Percentiles rank a stretch among this genome's conserved stretches.
Evolutionary conservation across 2,329 filamentous ascomycete genomes (phyloP).

Genomic region (Beauveria scarabaeidicola): DNA sequence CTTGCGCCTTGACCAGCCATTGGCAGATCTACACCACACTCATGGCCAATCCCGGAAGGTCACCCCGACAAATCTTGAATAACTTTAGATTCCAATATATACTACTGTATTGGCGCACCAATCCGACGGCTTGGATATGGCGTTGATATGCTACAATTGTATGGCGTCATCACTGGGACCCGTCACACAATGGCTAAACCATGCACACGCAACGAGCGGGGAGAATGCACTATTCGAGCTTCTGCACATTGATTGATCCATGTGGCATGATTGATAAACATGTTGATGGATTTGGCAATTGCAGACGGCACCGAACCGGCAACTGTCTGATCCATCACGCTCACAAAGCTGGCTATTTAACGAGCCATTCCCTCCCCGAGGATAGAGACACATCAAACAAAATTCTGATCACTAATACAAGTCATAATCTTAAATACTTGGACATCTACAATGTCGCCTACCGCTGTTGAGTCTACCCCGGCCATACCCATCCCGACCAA

Average conservation of each 20-base stretch:
- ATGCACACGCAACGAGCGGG: background rate
- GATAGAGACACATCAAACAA: background rate
- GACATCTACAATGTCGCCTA: background rate
- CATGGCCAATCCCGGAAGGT: background rate
- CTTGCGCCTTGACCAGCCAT: background rate
- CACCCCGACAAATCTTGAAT: no score
- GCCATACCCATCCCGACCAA: conserved; percentile 7
- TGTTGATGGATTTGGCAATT: background rate
- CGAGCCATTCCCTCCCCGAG: background rate
- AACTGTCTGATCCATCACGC: background rate
- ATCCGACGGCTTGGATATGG: background rate
- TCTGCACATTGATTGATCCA: background rate
- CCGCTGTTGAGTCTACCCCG: background rate
- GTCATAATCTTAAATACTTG: background rate
- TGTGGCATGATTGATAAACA: background rate
- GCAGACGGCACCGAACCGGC: background rate
- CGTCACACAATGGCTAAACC: conserved; percentile 13
- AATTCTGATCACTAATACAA: background rate
- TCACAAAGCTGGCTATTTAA: background rate
- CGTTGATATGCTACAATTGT: background rate
- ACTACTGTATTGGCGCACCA: background rate
- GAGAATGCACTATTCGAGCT: background rate
- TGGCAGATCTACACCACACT: background rate
- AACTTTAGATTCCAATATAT: background rate
- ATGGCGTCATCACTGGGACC: conserved; percentile 1